Base-by-base conservation (phyloP, 1,284 basidiomycete genomes). In the Tilletia caries region DNA sequence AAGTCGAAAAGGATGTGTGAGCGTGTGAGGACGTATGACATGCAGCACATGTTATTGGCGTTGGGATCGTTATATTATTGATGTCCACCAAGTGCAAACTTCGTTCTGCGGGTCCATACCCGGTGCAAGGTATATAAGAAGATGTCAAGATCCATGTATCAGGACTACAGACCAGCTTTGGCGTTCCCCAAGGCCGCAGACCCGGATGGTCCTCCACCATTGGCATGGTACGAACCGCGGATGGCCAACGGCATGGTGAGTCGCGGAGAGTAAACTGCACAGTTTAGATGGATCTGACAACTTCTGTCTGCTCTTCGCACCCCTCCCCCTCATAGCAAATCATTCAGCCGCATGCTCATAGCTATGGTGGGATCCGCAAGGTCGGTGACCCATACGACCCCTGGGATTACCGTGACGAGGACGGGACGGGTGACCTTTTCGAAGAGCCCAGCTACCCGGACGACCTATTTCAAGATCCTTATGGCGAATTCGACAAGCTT, bases 311-410 rank as follows among this genome's bases (percentile, higher is more conserved):
- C 10, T 10, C 43, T 44, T 44, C 10, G 12, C 10, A 44, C 43
- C 43, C 43, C 20, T 44, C 10, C 20, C 43, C 10, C 10, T 20
- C 10, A 44, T 20, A 60, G 58, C 58, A 27, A 12, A 60, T 60
- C 5, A 60, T 60, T 20, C 58, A 60, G 23, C 58, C 58, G 18
- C 58, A 60, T 60, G 58, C 58, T 15, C 58, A 60, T 20, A 23
- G 58, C 58, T 60, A 60, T 23, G 25, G 46, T 18, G 4, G 6
- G n/a, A 60, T 60, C 58, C 58, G 58, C 5, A 60, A 60, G 27
- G 58, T 60, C 58, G 4, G 5, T 4, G 58, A 60, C 23, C 58
- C 58, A 20, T 60, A 12, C 25, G 58, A 60, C 58, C 58, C 58
- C 4, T 6, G 58, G 23, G 20, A 60, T 5, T 60, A 5, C 58